phyloP scores from a whole-genome alignment of 1,284 basidiomycete genomes.

The Malassezia equina region DNA sequence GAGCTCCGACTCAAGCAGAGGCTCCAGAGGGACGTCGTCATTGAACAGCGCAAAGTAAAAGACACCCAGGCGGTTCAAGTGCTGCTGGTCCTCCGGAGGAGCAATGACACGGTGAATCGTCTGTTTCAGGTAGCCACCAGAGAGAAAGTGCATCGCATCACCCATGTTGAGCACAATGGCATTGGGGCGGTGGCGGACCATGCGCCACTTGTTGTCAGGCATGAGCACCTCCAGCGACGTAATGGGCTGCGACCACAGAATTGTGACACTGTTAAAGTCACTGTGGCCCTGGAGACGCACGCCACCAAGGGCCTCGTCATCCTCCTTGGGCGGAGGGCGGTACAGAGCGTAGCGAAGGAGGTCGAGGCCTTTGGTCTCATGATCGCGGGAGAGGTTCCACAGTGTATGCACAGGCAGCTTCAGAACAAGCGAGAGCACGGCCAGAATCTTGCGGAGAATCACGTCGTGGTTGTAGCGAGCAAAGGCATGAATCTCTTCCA shows the following conservation, averaged over 20 bases:
- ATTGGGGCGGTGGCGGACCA: constrained; percentile 48
- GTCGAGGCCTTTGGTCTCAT: constrained; percentile 49
- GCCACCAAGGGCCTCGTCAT: constrained; percentile 46
- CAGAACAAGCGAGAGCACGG: constrained; percentile 49
- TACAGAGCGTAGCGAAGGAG: constrained; percentile 51
- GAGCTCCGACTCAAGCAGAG: constrained; percentile 43
- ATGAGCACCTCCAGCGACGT: constrained; percentile 50
- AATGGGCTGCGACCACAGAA: constrained; percentile 51
- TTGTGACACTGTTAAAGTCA: constrained; percentile 50
- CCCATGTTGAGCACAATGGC: constrained; percentile 45
- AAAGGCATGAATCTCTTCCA: constrained; percentile 49
- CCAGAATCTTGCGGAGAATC: constrained; percentile 49
- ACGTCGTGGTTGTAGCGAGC: constrained; percentile 46
- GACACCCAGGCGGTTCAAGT: constrained; percentile 48
- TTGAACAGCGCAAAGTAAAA: constrained; percentile 50
- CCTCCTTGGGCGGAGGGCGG: constrained; percentile 47
- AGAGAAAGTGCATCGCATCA: constrained; percentile 43
- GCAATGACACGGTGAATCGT: constrained; percentile 50
- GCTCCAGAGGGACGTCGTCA: constrained; percentile 44
- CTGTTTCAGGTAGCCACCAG: constrained; percentile 44
- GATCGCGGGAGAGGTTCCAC: constrained; percentile 49
- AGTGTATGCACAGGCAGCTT: constrained; percentile 50
- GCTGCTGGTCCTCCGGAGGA: constrained; percentile 49
- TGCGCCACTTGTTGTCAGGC: constrained; percentile 49
- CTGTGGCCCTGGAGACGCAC: constrained; percentile 51